Conservation (phyloP, 176 grass and related monocot species). For the Neostapfia colusana region DNA sequence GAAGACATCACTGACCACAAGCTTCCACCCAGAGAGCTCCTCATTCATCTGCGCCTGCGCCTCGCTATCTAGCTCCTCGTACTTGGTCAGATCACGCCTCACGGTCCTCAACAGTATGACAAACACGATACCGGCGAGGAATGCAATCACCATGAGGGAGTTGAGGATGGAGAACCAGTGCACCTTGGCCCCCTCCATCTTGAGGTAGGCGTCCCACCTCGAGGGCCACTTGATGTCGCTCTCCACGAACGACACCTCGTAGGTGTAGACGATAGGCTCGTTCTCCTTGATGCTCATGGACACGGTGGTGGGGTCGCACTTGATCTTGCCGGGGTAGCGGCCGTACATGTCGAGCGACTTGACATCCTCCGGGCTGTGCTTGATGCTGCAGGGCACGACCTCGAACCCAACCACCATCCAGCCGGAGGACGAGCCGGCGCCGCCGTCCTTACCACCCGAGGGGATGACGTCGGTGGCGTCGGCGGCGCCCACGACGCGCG, state of each 20-base stretch:
- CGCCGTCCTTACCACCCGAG: conserved; percentile 8
- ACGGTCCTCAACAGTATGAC: conserved; percentile 74
- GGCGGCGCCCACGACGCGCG: conserved; percentile 57
- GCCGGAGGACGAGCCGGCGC: neutral
- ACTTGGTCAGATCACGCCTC: conserved; percentile 65
- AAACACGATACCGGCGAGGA: conserved; percentile 74
- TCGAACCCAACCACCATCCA: conserved; percentile 86
- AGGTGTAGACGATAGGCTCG: conserved; percentile 69
- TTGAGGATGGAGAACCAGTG: too few relatives aligned
- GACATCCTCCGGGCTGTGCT: conserved; percentile 47
- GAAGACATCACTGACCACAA: conserved; percentile 78
- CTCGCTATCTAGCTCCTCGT: conserved; percentile 77
- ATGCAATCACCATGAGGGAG: conserved; percentile 83
- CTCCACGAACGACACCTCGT: conserved; percentile 67
- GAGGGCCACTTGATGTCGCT: too few relatives aligned
- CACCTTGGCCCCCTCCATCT: too few relatives aligned
- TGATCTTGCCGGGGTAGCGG: conserved; percentile 47
- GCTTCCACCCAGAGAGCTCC: conserved; percentile 86
- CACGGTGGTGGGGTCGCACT: conserved; percentile 63
- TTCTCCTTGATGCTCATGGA: conserved; percentile 68
- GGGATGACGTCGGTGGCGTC: conserved; percentile 57
- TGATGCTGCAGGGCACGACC: too few relatives aligned
- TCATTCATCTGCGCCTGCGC: conserved; percentile 76
- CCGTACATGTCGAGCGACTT: conserved; percentile 58
- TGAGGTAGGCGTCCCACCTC: too few relatives aligned